phyloP scores from a whole-genome alignment of 495 filamentous ascomycete genomes.

The Penicillium malachiteum region DNA sequence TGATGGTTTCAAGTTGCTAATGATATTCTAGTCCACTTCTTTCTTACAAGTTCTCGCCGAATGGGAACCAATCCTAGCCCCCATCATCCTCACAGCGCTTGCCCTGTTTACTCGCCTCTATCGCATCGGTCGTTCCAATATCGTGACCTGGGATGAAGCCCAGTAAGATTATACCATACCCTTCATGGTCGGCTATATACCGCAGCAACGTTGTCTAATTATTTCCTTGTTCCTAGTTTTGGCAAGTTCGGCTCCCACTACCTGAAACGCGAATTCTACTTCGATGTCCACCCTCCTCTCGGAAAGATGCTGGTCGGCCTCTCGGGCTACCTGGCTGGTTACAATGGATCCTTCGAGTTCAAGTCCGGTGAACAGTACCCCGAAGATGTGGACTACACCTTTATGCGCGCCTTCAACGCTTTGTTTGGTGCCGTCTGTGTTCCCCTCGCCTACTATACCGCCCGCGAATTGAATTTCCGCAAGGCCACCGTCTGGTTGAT shows the following conservation, averaged over 20 bases:
- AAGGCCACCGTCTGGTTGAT: slow-evolving; percentile 90
- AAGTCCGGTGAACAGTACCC: slow-evolving; percentile 97
- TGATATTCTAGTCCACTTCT: slow-evolving; percentile 28
- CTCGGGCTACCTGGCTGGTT: slow-evolving; percentile 91
- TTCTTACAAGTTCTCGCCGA: slow-evolving; percentile 65
- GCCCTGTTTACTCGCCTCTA: slow-evolving; percentile 94
- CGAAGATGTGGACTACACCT: slow-evolving; percentile 90
- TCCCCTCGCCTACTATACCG: slow-evolving; percentile 92
- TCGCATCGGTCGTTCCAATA: slow-evolving; percentile 90
- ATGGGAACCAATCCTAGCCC: slow-evolving; percentile 85
- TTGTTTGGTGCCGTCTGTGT: slow-evolving; percentile 91
- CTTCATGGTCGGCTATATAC: background rate
- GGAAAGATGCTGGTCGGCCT: slow-evolving; percentile 98
- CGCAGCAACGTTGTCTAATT: slow-evolving; percentile 26
- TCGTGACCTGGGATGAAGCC: slow-evolving; percentile 98
- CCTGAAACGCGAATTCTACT: slow-evolving; percentile 98
- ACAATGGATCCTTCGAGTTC: slow-evolving; percentile 99
- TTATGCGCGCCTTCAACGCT: slow-evolving; percentile 97
- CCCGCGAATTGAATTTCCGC: slow-evolving; percentile 82
- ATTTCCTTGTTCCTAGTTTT: slow-evolving; percentile 59
- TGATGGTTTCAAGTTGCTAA: no score
- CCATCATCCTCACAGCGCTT: slow-evolving; percentile 80
- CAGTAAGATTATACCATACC: slow-evolving; percentile 59
- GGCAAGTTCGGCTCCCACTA: slow-evolving; percentile 99
- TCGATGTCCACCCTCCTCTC: slow-evolving; percentile 95